Percentiles rank a stretch among this genome's conserved stretches.
Conservation (phyloP, 2,329 filamentous ascomycete genomes). For the Alternaria metachromatica region DNA sequence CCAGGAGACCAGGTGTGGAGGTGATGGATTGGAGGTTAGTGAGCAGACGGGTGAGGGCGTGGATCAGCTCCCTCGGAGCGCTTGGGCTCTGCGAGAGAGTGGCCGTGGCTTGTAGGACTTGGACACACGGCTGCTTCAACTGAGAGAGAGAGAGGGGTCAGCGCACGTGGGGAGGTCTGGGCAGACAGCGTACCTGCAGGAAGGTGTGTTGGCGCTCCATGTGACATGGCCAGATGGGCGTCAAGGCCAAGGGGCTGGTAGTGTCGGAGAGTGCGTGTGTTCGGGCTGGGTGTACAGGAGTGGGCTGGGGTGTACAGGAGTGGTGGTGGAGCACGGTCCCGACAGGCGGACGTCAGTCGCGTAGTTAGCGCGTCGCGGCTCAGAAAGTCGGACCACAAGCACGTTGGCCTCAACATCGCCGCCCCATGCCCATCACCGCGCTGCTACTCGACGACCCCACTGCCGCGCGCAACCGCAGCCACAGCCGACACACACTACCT, state of each 20-base stretch:
- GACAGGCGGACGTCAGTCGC: slow-evolving; percentile 13
- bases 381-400: slow-evolving; percentile 11
- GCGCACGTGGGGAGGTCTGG: background rate
- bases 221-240: background rate
- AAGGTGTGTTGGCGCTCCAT: slow-evolving; percentile 52
- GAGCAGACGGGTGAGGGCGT: slow-evolving; percentile 56
- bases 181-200: slow-evolving; percentile 37
- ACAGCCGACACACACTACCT: background rate
- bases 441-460: slow-evolving; percentile 17
- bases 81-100: slow-evolving; percentile 56
- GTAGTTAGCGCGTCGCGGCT: slow-evolving; percentile 28
- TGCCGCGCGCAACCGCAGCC: slow-evolving; percentile 8
- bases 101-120: slow-evolving; percentile 62
- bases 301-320: background rate
- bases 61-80: slow-evolving; percentile 56
- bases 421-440: slow-evolving; percentile 16
- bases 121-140: slow-evolving; percentile 66
- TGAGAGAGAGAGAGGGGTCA: slow-evolving; percentile 31
- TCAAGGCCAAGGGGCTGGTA: background rate
- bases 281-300: background rate
- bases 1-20: slow-evolving; percentile 58
- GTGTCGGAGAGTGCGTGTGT: background rate
- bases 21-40: slow-evolving; percentile 46
- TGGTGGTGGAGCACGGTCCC: slow-evolving; percentile 9
- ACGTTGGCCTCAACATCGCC: slow-evolving; percentile 12